Evolutionary conservation across 1,139 yeast species (phyloP).

Genomic region (Yamadazyma pseudoaaseri): DNA sequence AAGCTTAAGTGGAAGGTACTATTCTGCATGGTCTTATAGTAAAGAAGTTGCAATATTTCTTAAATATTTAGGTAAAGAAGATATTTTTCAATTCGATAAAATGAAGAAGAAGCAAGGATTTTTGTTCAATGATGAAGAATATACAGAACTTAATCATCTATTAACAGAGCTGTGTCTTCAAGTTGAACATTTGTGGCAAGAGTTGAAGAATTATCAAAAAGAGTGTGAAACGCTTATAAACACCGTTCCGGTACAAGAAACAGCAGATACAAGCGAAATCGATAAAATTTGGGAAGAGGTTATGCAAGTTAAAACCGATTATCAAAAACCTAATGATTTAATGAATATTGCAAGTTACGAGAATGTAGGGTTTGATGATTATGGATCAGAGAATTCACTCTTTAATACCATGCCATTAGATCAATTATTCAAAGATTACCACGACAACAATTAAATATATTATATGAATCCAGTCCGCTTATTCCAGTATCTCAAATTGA

Average conservation of each 20-base stretch:
- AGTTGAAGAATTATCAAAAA: not conserved
- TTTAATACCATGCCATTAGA: slow-evolving; percentile 1
- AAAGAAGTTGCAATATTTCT: slow-evolving; percentile 29
- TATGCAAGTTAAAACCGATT: slow-evolving; percentile 6
- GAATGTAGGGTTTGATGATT: slow-evolving; percentile 4
- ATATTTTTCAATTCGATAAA: slow-evolving; percentile 17
- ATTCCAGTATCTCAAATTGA: no score
- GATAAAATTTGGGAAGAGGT: slow-evolving; percentile 10
- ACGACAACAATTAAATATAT: not conserved
- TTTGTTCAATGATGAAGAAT: slow-evolving; percentile 1
- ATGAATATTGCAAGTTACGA: slow-evolving; percentile 8
- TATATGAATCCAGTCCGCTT: no score
- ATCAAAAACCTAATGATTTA: slow-evolving; percentile 3
- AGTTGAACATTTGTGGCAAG: not conserved
- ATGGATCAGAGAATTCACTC: not conserved
- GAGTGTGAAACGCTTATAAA: no score
- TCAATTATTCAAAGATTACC: slow-evolving; percentile 1
- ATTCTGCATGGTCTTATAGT: slow-evolving; percentile 42
- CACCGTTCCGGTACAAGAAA: no score
- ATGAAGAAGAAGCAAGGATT: slow-evolving; percentile 4
- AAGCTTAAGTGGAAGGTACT: slow-evolving; percentile 34
- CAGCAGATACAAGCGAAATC: slow-evolving; percentile 3
- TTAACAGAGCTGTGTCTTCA: not conserved
- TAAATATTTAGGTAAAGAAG: slow-evolving; percentile 21
- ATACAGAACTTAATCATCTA: not conserved